Evolutionary conservation across 2,329 filamentous ascomycete species (phyloP).

Genomic region (Lecanicillium sp.): DNA sequence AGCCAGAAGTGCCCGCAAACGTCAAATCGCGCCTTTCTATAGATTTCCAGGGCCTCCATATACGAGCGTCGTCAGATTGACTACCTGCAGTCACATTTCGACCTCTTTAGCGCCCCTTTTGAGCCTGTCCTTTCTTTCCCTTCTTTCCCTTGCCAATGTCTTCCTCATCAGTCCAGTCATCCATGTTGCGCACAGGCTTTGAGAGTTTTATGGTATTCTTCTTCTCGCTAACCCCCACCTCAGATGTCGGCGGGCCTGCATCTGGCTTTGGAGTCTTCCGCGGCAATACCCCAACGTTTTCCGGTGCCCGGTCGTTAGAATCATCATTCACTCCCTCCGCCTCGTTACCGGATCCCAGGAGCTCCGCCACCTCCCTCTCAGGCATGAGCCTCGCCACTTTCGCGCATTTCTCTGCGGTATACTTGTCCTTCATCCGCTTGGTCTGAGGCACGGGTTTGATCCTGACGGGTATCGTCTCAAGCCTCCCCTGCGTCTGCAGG

Average conservation of each 20-base stretch:
- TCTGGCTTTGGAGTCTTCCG: no score
- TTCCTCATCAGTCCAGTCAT: slow-evolving; percentile 10
- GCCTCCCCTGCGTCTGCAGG: slow-evolving; percentile 1
- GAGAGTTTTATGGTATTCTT: not conserved
- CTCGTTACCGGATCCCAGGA: not conserved
- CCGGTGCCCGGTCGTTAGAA: not conserved
- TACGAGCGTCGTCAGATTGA: no score
- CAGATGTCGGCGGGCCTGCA: no score
- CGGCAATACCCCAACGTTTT: no score
- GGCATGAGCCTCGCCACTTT: slow-evolving; percentile 13
- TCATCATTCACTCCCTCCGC: slow-evolving; percentile 3
- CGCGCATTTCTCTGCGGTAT: slow-evolving; percentile 10
- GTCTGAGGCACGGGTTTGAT: slow-evolving; percentile 13
- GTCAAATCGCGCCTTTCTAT: no score
- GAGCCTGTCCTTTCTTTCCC: not conserved
- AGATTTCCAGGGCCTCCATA: no score
- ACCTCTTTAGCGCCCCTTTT: slow-evolving; percentile 1
- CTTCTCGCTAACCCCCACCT: not conserved
- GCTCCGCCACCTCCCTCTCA: slow-evolving; percentile 8
- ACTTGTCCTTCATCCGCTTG: slow-evolving; percentile 15
- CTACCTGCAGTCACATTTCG: no score
- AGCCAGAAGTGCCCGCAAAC: no score
- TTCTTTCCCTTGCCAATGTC: slow-evolving; percentile 7
- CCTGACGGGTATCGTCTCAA: slow-evolving; percentile 5
- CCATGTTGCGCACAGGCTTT: slow-evolving; percentile 1